Evolutionary conservation across 2,329 filamentous ascomycete genomes (phyloP).

Genomic region (Pseudopyrenochaeta lycopersici): DNA sequence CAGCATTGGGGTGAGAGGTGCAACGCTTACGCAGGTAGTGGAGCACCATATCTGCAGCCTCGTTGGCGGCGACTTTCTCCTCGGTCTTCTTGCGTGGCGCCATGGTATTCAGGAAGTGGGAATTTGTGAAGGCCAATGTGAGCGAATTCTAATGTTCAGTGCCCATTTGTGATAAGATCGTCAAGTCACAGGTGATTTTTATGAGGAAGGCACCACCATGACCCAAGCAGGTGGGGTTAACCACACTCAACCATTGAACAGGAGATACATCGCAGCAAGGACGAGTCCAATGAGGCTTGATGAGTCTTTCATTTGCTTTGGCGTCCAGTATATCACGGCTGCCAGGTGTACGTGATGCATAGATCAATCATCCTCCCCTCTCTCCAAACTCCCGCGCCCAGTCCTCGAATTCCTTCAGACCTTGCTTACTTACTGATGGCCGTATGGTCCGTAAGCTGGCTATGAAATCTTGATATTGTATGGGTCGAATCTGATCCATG

Average conservation of each 20-base stretch:
- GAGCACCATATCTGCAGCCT: conserved; percentile 56
- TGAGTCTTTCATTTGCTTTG: neutral
- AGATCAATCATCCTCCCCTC: conserved; percentile 72
- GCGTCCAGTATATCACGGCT: neutral
- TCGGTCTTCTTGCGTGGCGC: conserved; percentile 49
- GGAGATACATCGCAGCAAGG: neutral
- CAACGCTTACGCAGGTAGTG: conserved; percentile 59
- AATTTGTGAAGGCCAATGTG: neutral
- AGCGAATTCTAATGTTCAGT: neutral
- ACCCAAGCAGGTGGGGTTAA: conserved; percentile 13
- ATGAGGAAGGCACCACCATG: conserved; percentile 18
- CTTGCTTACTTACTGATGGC: conserved; percentile 86
- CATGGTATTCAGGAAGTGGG: conserved; percentile 25
- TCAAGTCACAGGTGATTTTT: conserved; percentile 6
- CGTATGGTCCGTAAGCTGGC: conserved; percentile 85
- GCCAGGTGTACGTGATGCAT: neutral
- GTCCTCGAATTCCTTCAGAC: conserved; percentile 88
- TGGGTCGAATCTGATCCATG: conserved; percentile 93
- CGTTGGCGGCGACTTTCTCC: conserved; percentile 46
- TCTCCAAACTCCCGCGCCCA: conserved; percentile 96
- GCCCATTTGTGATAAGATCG: neutral
- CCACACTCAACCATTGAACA: neutral
- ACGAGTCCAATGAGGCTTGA: neutral
- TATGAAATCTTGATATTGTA: conserved; percentile 82
- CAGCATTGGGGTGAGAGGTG: neutral